phyloP scores from a whole-genome alignment of 352 stramenopile species.

The Globisporangium middletonii region DNA sequence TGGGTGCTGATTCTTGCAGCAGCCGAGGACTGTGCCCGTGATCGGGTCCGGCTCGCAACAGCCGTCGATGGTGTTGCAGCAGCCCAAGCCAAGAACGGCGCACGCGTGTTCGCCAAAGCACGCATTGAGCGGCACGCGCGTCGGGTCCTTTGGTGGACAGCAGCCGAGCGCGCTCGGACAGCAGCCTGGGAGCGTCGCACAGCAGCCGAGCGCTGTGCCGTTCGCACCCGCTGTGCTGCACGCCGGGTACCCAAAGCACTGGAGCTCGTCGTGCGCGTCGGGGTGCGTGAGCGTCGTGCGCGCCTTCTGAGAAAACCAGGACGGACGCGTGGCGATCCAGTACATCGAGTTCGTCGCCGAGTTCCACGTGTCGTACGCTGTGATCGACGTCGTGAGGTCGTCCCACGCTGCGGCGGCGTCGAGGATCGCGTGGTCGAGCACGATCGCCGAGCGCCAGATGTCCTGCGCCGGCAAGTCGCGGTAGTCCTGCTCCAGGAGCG shows the following conservation, averaged over 20 bases:
- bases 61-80: slow-evolving; percentile 65
- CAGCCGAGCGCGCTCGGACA: slow-evolving; percentile 60
- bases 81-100: slow-evolving; percentile 44
- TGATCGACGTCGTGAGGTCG: slow-evolving; percentile 42
- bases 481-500: slow-evolving; percentile 40
- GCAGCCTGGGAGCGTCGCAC: slow-evolving; percentile 58
- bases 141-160: slow-evolving; percentile 44
- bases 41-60: slow-evolving; percentile 56
- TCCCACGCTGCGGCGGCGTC: slow-evolving; percentile 52
- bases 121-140: slow-evolving; percentile 36
- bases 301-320: slow-evolving; percentile 54
- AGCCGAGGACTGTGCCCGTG: slow-evolving; percentile 41
- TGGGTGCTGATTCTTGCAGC: slow-evolving; percentile 57
- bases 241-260: slow-evolving; percentile 62
- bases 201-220: slow-evolving; percentile 56
- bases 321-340: slow-evolving; percentile 68
- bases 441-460: slow-evolving; percentile 70
- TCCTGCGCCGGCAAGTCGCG: slow-evolving; percentile 30
- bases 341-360: slow-evolving; percentile 66
- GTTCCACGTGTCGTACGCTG: slow-evolving; percentile 68
- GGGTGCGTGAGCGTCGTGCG: slow-evolving; percentile 20
- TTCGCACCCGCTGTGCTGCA: slow-evolving; percentile 53
- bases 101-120: slow-evolving; percentile 65
- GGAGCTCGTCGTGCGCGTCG: slow-evolving; percentile 28
- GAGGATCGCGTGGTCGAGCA: slow-evolving; percentile 71